Conservation (phyloP, 2,329 filamentous ascomycete genomes). For the Diaporthe sp. region DNA sequence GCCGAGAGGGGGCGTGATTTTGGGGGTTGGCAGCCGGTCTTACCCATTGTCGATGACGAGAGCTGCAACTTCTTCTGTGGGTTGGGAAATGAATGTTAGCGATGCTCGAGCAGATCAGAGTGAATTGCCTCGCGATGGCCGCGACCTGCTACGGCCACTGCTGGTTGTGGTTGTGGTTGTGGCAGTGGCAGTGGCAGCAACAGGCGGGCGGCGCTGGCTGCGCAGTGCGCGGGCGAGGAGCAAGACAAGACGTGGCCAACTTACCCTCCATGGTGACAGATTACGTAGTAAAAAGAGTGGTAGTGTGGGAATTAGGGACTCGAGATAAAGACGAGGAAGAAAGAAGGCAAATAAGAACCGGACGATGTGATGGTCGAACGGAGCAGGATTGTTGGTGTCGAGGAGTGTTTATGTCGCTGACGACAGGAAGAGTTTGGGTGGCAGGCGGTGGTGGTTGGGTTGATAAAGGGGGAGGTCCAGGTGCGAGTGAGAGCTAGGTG, state of each 20-base stretch:
- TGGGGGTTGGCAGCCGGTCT: constrained; percentile 60
- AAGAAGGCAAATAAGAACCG: constrained; percentile 40
- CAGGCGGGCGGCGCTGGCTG: constrained; percentile 30
- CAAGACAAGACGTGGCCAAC: constrained; percentile 46
- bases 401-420: constrained; percentile 31
- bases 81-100: constrained; percentile 54
- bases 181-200: constrained; percentile 25
- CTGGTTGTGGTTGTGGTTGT: background rate
- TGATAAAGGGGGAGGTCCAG: constrained; percentile 36
- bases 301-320: constrained; percentile 42
- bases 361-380: constrained; percentile 37
- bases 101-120: constrained; percentile 36
- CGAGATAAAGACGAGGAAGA: constrained; percentile 41
- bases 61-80: constrained; percentile 98
- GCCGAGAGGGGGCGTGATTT: constrained; percentile 35
- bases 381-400: constrained; percentile 31
- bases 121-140: constrained; percentile 28
- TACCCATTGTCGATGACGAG: constrained; percentile 99
- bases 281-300: constrained; percentile 48
- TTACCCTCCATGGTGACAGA: constrained; percentile 68
- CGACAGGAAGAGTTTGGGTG: constrained; percentile 33
- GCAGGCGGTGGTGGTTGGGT: constrained; percentile 34
- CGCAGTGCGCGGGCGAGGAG: constrained; percentile 36
- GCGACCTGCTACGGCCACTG: constrained; percentile 25
- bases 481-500: constrained; percentile 31